Evolutionary conservation across 2,329 filamentous ascomycete species (phyloP).

Genomic region (Colletotrichum lupini): DNA sequence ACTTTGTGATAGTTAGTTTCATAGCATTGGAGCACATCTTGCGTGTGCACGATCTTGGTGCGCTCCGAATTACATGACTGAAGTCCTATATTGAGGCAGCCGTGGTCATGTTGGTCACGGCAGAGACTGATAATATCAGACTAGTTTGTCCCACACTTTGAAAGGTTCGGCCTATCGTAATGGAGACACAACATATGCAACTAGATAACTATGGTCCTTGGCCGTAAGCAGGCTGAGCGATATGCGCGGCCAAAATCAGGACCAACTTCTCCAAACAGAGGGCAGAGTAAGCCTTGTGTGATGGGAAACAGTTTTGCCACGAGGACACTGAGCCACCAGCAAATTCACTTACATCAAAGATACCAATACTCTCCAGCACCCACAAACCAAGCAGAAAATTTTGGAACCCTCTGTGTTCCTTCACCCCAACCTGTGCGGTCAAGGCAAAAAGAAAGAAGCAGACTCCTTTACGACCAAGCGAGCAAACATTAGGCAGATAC

Average conservation of each 20-base stretch:
- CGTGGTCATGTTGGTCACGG: background rate
- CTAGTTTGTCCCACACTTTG: background rate
- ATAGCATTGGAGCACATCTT: background rate
- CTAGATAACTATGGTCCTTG: slow-evolving; percentile 14
- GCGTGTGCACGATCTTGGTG: background rate
- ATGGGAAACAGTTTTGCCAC: background rate
- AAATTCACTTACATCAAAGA: background rate
- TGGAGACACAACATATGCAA: slow-evolving; percentile 13
- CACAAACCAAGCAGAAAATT: background rate
- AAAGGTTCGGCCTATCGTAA: background rate
- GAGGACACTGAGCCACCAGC: background rate
- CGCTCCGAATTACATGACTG: background rate
- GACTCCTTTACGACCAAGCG: background rate
- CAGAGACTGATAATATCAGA: background rate
- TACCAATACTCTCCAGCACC: background rate
- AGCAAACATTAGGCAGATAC: background rate
- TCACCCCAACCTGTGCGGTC: too few relatives aligned
- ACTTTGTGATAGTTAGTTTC: background rate
- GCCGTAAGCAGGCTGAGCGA: background rate
- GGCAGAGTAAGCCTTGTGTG: background rate
- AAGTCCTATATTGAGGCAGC: background rate
- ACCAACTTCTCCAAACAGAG: background rate
- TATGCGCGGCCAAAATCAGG: background rate
- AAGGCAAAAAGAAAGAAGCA: background rate
- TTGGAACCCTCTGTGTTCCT: background rate